phyloP scores from a whole-genome alignment of 2,329 filamentous ascomycete species.

The Fusarium praegraminearum region DNA sequence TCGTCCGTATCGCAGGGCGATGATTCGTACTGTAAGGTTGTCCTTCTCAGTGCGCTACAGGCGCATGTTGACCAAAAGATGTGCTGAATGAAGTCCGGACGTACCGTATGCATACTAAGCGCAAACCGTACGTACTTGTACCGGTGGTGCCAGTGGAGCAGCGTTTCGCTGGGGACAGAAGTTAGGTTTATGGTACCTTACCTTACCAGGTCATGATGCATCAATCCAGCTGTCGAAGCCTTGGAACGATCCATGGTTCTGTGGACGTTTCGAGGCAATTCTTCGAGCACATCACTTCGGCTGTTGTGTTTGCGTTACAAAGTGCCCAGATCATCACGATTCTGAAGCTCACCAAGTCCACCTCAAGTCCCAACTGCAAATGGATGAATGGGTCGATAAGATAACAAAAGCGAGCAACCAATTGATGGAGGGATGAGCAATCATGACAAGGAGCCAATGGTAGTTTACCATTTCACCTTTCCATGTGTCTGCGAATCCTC shows the following conservation, averaged over 20 bases:
- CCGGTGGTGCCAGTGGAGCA: constrained; percentile 20
- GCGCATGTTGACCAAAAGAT: background rate
- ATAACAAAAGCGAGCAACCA: constrained; percentile 25
- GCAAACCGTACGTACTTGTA: constrained; percentile 26
- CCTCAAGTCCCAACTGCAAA: background rate
- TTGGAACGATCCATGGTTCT: constrained; percentile 37
- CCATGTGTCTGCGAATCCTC: constrained; percentile 30
- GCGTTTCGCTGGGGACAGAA: constrained; percentile 37
- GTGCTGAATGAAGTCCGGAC: background rate
- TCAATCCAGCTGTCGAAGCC: constrained; percentile 15
- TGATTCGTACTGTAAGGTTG: constrained; percentile 31
- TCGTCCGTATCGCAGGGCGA: constrained; percentile 18
- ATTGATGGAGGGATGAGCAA: constrained; percentile 30
- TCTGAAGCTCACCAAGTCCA: constrained; percentile 6
- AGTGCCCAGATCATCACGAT: constrained; percentile 2
- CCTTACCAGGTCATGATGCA: constrained; percentile 35
- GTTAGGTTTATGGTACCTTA: constrained; percentile 29
- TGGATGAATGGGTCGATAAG: constrained; percentile 21
- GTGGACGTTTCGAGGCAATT: constrained; percentile 25
- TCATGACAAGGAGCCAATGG: constrained; percentile 22
- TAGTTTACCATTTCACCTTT: constrained; percentile 32
- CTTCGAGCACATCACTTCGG: constrained; percentile 21
- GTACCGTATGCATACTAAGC: constrained; percentile 22
- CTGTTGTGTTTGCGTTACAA: constrained; percentile 3
- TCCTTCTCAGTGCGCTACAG: constrained; percentile 5